phyloP scores from a whole-genome alignment of 1,284 basidiomycete genomes.

The Sporisorium sorghi region DNA sequence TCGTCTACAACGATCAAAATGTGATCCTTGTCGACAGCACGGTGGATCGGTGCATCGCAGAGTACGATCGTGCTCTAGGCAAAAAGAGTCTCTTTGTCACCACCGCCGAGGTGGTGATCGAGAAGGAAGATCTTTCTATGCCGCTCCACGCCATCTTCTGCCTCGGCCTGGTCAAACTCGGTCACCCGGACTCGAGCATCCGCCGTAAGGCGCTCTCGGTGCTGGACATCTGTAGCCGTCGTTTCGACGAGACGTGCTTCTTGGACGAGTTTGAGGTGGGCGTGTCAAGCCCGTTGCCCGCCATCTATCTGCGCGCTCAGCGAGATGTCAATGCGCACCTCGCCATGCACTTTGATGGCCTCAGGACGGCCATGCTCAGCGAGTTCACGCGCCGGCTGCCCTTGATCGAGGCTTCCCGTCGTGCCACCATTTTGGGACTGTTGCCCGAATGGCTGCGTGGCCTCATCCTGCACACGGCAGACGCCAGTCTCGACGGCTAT shows the following conservation, averaged over 20 bases:
- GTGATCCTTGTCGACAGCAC: conserved; percentile 78
- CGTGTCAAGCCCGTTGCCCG: conserved; percentile 79
- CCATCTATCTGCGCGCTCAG: conserved; percentile 84
- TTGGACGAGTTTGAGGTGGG: conserved; percentile 76
- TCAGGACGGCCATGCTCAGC: conserved; percentile 78
- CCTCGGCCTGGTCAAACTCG: conserved; percentile 85
- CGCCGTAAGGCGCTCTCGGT: conserved; percentile 83
- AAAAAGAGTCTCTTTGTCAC: conserved; percentile 79
- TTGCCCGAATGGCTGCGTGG: conserved; percentile 60
- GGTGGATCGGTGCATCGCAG: conserved; percentile 79
- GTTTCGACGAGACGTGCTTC: conserved; percentile 40
- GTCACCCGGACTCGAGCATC: conserved; percentile 78
- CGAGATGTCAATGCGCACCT: conserved; percentile 81
- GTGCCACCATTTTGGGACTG: conserved; percentile 56
- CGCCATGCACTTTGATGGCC: conserved; percentile 81
- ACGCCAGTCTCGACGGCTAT: conserved; percentile 23
- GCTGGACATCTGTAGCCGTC: conserved; percentile 76
- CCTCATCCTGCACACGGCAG: conserved; percentile 46
- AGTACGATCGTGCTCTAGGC: conserved; percentile 71
- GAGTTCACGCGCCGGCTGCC: conserved; percentile 82
- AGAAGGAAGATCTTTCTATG: conserved; percentile 75
- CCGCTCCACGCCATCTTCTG: conserved; percentile 82
- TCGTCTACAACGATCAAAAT: conserved; percentile 76
- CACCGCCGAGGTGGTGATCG: conserved; percentile 79
- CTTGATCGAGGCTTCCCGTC: conserved; percentile 71